Evolutionary conservation across 176 grass and related monocot species (phyloP), one percentile per base, ranked within the genome.

Genomic region (Eleusine indica): DNA sequence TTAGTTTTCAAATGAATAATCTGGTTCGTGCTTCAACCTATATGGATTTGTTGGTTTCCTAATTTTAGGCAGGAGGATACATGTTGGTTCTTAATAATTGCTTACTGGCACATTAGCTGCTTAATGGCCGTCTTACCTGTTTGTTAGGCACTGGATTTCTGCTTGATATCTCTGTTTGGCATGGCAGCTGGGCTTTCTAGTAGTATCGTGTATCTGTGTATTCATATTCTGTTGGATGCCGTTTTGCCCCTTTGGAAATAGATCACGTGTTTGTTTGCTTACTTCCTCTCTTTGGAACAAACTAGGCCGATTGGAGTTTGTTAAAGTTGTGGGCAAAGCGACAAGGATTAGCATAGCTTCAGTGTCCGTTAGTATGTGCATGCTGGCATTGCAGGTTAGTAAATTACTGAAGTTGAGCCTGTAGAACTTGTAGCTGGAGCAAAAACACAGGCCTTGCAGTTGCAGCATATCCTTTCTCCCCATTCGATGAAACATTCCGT

Each of bases 401-500:
- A 25, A 61, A 61, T 25, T 61, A 22, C 8, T 8, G 21, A 9
- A 25, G 58, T 61, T 22, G 7, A 61, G 8, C 7, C 58, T 25
- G 7, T 10, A 61, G 58, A 61, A 11, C 58, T 25, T 35, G 32
- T 35, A 60, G 2, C 21, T 60, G 53, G 17, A 6, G 17, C 15
- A 56, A 56, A 19, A 56, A 18, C 53, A 56, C 53, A 19, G 6
- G 6, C 56, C n/a, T 6, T 19, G 56, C 56, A 18, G 21, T 58
- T 1, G 18, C 52, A 19, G 17, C 53, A 19, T 19, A 56, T 30
- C 15, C 83, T 92, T 91, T 92, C 77, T 85, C 80, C 68, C 62
- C 80, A 76, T 80, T 2, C 32, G 46, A 78, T 85, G 71, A 81
- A 84, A 83, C 14, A 73, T 73, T 86, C 74, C 75, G 72, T 82